phyloP scores from a whole-genome alignment of 2,329 filamentous ascomycete species.

The Pseudogymnoascus sp. region DNA sequence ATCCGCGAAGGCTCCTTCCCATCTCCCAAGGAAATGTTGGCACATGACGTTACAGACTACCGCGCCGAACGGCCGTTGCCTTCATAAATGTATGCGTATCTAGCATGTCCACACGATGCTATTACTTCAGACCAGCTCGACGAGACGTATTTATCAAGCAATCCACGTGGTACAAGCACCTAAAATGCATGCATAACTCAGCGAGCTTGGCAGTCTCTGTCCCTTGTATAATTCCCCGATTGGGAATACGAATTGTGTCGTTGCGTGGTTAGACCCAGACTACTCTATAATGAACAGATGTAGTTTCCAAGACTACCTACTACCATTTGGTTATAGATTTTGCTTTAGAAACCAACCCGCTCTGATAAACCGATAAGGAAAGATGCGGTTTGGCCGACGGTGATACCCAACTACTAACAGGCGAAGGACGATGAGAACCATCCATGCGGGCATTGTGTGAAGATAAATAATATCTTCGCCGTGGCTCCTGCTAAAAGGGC shows the following conservation, averaged over 20 bases:
- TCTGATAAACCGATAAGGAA: neutral
- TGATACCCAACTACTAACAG: neutral
- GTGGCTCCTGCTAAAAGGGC: no score
- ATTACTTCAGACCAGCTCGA: neutral
- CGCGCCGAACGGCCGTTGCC: neutral
- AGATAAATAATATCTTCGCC: no score
- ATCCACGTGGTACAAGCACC: neutral
- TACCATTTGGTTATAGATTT: neutral
- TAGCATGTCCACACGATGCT: neutral
- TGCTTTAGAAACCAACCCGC: neutral
- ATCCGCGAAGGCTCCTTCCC: neutral
- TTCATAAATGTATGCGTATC: neutral
- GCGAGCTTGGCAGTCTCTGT: neutral
- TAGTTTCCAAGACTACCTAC: neutral
- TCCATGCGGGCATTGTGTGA: no score
- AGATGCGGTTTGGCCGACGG: neutral
- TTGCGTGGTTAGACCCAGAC: neutral
- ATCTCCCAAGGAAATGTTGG: neutral
- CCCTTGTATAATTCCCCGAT: neutral
- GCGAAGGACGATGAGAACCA: neutral
- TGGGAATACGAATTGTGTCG: neutral
- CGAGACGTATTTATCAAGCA: neutral
- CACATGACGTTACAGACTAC: neutral
- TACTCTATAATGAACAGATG: neutral
- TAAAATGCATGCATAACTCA: neutral